Base-by-base conservation (phyloP, 2,329 filamentous ascomycete genomes). In the Alternaria sp. region DNA sequence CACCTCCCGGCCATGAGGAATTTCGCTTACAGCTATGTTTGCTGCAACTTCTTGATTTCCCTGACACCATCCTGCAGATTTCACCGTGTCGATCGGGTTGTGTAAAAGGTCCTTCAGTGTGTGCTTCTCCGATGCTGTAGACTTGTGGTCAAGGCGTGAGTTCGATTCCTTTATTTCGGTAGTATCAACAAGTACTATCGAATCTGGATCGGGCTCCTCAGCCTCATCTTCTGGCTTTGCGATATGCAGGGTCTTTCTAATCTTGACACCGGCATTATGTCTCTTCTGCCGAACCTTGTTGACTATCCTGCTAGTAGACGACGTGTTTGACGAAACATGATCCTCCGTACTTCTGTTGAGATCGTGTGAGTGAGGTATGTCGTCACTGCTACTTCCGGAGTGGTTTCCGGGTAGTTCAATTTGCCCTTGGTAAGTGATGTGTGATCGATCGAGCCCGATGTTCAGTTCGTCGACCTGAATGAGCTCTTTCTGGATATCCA, bases 21-120 rank as follows among this genome's bases (percentile, higher is more conserved):
- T 60, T 44, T 78, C 75, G 79, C 78, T 89, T 11, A 87, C 81
- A 70, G 68, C 69, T 20, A 76, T 63, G 18, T 75, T 72, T 8
- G 64, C 68, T 12, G 74, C 71, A 1, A 70, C 47, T 48, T 75
- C 55, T n/a, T 73, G 63, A 18, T 66, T 57, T 22, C 54, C 63
- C 18, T 71, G 66, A 20, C 57, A 58, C 16, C 65, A 68, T 1
- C 71, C 49, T 30, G 71, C 74, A 1, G 63, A 51, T 36, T 66
- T 75, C 9, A 72, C 54, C 0, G 68, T 70, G 11, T 72, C 67
- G 28, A 75, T 47, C 8, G 73, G 74, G 46, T 70, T 57, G 8
- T 73, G 69, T 1, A 71, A 2, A 6, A 74, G 59, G 20, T 74
- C 70, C 30, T 73, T 72, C 7, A 75, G 18, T 0, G 64, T 70